These are phyloP conservation scores for Microbotryum violaceum DNA, from an alignment of 1,284 basidiomycete genomes.

Conservation along the genomic window DNA sequence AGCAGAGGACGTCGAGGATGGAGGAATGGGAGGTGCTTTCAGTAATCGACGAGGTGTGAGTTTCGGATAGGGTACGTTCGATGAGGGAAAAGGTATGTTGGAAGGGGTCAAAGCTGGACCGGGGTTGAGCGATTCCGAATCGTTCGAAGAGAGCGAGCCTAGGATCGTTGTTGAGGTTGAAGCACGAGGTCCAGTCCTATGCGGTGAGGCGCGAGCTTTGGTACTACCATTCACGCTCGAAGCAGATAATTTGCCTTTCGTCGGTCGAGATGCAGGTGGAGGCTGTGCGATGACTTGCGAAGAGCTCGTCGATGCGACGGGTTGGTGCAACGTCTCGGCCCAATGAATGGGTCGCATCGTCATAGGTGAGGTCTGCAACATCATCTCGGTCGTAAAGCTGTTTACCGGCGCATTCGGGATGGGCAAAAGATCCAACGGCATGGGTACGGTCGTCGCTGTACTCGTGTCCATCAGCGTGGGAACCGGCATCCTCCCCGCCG, in stretches of 20 bases:
- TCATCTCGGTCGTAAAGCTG: no score
- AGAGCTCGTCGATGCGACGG: neutral
- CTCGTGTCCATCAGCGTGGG: no score
- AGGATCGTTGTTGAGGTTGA: neutral
- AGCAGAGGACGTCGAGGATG: slow-evolving; percentile 1
- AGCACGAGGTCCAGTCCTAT: neutral
- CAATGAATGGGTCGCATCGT: no score
- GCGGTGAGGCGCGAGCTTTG: neutral
- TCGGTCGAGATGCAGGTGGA: neutral
- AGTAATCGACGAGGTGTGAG: neutral
- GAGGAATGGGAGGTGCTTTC: neutral
- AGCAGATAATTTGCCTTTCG: slow-evolving; percentile 1
- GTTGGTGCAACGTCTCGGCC: no score
- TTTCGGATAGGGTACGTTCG: neutral
- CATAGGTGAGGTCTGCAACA: no score
- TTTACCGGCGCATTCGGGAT: no score
- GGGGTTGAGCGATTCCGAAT: neutral
- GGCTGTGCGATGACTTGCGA: neutral
- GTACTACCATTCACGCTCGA: no score
- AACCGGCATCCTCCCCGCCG: no score
- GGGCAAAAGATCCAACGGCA: no score
- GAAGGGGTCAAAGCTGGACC: slow-evolving; percentile 6
- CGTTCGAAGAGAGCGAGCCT: neutral
- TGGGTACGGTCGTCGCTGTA: no score
- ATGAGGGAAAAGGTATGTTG: slow-evolving; percentile 11